Base-by-base conservation (phyloP, 2,329 filamentous ascomycete genomes). In the Alternaria arbusti region DNA sequence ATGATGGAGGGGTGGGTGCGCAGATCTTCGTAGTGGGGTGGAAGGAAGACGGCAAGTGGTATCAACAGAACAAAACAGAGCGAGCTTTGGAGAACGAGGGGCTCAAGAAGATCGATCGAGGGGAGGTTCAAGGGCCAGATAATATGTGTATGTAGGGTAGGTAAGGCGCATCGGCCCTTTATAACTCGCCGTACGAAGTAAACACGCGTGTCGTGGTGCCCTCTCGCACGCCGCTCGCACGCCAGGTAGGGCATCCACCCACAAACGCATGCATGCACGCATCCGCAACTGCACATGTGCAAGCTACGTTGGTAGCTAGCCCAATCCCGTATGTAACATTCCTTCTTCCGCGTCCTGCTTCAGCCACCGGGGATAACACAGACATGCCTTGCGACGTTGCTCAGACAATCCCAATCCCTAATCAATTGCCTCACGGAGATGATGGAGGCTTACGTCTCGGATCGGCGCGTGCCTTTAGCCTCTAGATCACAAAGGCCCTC, bases 121-220 rank as follows among this genome's bases (percentile, higher is more conserved):
- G 23, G 28, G 15, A 46, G 43, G 36, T 25, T 44, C 47, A 40
- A 25, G 36, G 32, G 32, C 10, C 15, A 28, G 25, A 54, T 45
- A 10, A 25, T 1, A 4, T 23, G 49, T 3, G 32, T n/a, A 40
- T 23, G 28, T 40, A 52, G 22, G 49, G 49, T 52, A 52, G 49
- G 28, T 52, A 52, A 23, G 49, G 49, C 49, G 49, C 32, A 26
- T 60, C 58, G 58, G 58, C 30, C 58, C 58, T 60, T 60, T 60
- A 57, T 55, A 50, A 44, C 51, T 57, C 52, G 58, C 51, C 58
- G 44, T 44, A 22, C 23, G 17, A 49, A 56, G 28, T 44, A 30
- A 36, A 22, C 54, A 44, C 40, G 57, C 57, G 32, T 28, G 25
- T 59, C 57, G 49, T 54, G 51, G 30, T 54, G 36, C 36, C 36